A percentile compares a stretch with the other conserved stretches of the same genome.
phyloP scores from a whole-genome alignment of 73 alveolate genomes.

The Uronychia setigera region DNA sequence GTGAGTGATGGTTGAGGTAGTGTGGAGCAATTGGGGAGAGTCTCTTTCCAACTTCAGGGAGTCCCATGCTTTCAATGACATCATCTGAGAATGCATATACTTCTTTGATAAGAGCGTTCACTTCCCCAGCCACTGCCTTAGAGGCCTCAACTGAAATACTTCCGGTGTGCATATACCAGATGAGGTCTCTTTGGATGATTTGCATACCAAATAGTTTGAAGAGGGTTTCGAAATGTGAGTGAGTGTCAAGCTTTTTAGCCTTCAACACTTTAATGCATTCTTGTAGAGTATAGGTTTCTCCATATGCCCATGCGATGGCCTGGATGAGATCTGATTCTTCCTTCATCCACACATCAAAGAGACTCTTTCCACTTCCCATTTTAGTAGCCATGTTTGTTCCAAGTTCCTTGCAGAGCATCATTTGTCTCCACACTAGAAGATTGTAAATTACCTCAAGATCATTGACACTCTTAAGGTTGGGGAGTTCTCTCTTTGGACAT shows the following conservation, averaged over 20 bases:
- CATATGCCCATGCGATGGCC: conserved; percentile 42
- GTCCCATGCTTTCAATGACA: neutral
- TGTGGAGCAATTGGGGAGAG: conserved; percentile 6
- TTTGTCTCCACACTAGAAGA: conserved; percentile 55
- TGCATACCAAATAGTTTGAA: conserved; percentile 16
- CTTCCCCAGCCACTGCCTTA: neutral
- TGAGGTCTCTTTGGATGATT: conserved; percentile 7
- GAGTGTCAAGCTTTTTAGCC: neutral
- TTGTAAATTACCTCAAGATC: conserved; percentile 34
- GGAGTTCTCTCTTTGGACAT: conserved; percentile 44
- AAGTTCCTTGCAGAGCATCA: neutral
- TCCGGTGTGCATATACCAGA: conserved; percentile 38
- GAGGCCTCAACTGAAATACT: neutral
- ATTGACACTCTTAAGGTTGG: conserved; percentile 26
- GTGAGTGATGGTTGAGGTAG: conserved; percentile 7
- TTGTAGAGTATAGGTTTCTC: conserved; percentile 51
- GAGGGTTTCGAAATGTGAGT: neutral
- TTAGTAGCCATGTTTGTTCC: neutral
- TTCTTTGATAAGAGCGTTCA: neutral
- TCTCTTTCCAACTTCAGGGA: neutral
- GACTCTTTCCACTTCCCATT: conserved; percentile 36
- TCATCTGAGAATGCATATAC: neutral
- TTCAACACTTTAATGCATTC: conserved; percentile 10
- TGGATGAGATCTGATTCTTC: conserved; percentile 52
- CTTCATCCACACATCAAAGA: conserved; percentile 54